These are phyloP conservation scores for Gracilaria vermiculophylla DNA, from an alignment of 23 red algal genomes.

Conservation along the genomic window DNA sequence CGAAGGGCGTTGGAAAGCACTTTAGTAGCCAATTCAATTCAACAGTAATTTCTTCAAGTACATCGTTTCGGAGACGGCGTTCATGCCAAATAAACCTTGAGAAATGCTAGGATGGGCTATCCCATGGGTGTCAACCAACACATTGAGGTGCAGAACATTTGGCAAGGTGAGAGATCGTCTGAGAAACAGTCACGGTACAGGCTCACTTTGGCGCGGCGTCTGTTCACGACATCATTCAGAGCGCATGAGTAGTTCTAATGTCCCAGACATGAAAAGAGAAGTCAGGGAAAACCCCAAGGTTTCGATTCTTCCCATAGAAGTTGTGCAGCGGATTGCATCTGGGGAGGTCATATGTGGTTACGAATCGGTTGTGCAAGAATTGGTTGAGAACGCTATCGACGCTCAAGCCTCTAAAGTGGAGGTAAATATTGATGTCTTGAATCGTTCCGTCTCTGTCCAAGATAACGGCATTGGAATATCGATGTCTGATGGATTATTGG, in stretches of 20 bases:
- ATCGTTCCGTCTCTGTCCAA: slow-evolving; percentile 13
- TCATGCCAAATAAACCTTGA: not conserved
- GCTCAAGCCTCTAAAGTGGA: slow-evolving; percentile 33
- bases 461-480: slow-evolving; percentile 73
- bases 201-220: not conserved
- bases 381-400: slow-evolving; percentile 88
- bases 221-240: not conserved
- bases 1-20: too few relatives aligned
- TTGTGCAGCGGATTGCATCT: slow-evolving; percentile 85
- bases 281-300: not conserved
- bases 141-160: not conserved
- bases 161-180: not conserved
- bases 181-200: not conserved
- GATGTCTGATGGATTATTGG: slow-evolving; percentile 15
- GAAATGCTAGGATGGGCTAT: not conserved
- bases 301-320: slow-evolving; percentile 44
- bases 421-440: slow-evolving; percentile 43
- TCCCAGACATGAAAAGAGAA: too few relatives aligned
- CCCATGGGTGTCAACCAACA: not conserved
- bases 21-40: too few relatives aligned
- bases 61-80: not conserved
- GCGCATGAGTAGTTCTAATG: too few relatives aligned
- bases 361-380: slow-evolving; percentile 62
- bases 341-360: slow-evolving; percentile 70
- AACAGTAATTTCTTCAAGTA: too few relatives aligned